Evolutionary conservation across 441 rosid species (phyloP).

Genomic region (Gossypium davidsonii): DNA sequence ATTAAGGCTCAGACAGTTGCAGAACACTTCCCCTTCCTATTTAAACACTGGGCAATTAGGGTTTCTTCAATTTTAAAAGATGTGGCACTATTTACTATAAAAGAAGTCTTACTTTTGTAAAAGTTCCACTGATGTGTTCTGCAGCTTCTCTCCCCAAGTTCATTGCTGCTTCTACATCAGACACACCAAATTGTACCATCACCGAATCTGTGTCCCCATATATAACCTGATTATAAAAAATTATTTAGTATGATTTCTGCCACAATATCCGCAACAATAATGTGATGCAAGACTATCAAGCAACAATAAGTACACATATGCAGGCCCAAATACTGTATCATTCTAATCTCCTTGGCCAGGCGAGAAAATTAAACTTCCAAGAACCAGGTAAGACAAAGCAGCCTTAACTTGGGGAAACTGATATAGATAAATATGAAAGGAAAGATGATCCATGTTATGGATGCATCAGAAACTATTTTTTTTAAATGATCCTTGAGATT

Average conservation of each 20-base stretch:
- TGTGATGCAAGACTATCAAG: neutral
- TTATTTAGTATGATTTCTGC: neutral
- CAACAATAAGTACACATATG: slow-evolving; percentile 5
- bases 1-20: neutral
- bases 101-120: slow-evolving; percentile 52
- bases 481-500: neutral
- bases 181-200: slow-evolving; percentile 95
- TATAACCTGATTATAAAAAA: slow-evolving; percentile 53
- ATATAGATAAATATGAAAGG: neutral
- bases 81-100: neutral
- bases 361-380: neutral
- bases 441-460: neutral
- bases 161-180: slow-evolving; percentile 80
- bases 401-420: neutral
- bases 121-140: slow-evolving; percentile 73
- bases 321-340: neutral
- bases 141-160: slow-evolving; percentile 95
- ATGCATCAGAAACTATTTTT: neutral
- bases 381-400: neutral
- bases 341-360: neutral
- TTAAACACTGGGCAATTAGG: neutral
- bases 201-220: slow-evolving; percentile 99
- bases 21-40: neutral
- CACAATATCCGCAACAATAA: neutral
- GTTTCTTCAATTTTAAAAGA: neutral